Base-by-base conservation (phyloP, 1,139 yeast species). In the Saccharomyces pastorianus region DNA sequence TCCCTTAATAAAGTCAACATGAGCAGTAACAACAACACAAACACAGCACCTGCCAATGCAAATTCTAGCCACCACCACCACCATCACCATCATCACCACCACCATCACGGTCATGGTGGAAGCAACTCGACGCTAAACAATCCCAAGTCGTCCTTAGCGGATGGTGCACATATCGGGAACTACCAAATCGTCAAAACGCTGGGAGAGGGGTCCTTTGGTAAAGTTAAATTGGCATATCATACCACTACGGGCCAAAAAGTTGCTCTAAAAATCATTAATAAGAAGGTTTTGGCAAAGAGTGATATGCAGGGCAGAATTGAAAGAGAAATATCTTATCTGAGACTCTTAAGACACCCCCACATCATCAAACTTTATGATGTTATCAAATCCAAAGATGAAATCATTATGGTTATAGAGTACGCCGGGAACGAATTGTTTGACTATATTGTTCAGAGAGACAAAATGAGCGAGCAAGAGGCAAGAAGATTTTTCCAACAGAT, bases 241-340 rank as follows among this genome's bases (percentile, higher is more conserved):
- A 76, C 88, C 64, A 85, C 86, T 20, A 91, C 97, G 1, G 96
- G 96, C 42, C 96, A 91, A 66, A 79, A 85, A 59, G 98, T 91
- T 23, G 98, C 98, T 3, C 77, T 91, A 59, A 91, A 91, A 71
- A 91, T 91, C 71, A 91, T 91, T 74, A 89, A 91, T 71, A 77
- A 96, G 59, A 90, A 89, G 72, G 91, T 96, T 0, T 77, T 91
- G 69, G 96, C 96, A 55, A 91, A 91, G 69, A 82, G 91, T 3
- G 98, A 91, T 71, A 91, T 91, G 98, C 97, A 91, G 68, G 97
- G 97, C 32, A 77, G 98, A 56, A 84, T 91, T 41, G 98, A 91
- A 73, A 77, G 98, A 61, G 98, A 91, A 69, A 91, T 91, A 56
- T 85, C 95, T 9, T 91, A 91, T 69, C 76, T 91, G 61, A 76